Evolutionary conservation across 352 stramenopile genomes (phyloP).

Genomic region (Pythium coloratum): DNA sequence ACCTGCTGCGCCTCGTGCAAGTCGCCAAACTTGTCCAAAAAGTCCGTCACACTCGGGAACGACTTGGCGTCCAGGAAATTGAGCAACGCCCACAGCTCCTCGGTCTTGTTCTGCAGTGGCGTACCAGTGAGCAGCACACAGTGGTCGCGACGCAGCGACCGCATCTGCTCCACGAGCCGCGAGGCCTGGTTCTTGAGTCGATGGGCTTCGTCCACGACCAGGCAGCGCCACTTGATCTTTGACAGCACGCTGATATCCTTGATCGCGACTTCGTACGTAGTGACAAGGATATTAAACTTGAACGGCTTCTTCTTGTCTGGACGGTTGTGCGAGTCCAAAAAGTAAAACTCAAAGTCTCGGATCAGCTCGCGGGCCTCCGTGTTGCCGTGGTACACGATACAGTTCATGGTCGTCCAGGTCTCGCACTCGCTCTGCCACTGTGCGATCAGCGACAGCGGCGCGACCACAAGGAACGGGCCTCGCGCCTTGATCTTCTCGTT

Average conservation of each 20-base stretch:
- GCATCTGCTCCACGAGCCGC: conserved; percentile 84
- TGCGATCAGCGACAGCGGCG: conserved; percentile 97
- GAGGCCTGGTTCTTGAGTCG: conserved; percentile 88
- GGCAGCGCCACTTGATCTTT: conserved; percentile 93
- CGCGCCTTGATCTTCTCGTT: conserved; percentile 89
- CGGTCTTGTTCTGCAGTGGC: conserved; percentile 97
- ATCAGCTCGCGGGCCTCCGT: conserved; percentile 92
- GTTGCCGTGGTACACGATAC: conserved; percentile 98
- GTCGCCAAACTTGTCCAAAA: conserved; percentile 93
- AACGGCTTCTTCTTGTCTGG: conserved; percentile 84
- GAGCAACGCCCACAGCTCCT: conserved; percentile 99
- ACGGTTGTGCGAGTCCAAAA: conserved; percentile 59
- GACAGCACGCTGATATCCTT: conserved; percentile 91
- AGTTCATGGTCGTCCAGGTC: conserved; percentile 99
- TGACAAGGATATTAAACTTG: conserved; percentile 90
- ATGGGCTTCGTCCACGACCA: conserved; percentile 90
- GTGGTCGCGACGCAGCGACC: conserved; percentile 74
- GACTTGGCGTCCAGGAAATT: conserved; percentile 96
- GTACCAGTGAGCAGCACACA: conserved; percentile 87
- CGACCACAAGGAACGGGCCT: conserved; percentile 98
- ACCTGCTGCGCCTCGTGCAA: conserved; percentile 88
- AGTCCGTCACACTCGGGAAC: conserved; percentile 93
- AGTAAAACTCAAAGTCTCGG: conserved; percentile 96
- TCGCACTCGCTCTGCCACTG: conserved; percentile 99
- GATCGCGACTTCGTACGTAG: conserved; percentile 90